Percentiles rank a stretch among this genome's conserved stretches.
Conservation (phyloP, 2,329 filamentous ascomycete genomes). For the Fonsecaea pugnacius region DNA sequence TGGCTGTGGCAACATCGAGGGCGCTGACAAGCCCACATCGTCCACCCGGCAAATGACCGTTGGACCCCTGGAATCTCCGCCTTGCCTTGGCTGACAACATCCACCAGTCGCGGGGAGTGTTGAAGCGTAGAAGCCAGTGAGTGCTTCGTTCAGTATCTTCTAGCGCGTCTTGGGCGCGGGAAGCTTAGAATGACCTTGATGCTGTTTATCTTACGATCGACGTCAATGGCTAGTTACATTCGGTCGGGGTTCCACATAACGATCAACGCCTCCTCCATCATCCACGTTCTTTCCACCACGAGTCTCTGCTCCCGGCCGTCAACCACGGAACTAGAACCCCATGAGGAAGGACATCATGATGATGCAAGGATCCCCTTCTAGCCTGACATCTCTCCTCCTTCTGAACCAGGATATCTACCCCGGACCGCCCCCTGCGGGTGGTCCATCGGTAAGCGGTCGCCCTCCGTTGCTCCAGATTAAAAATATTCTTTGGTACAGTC, state of each 20-base stretch:
- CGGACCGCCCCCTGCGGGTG: not conserved
- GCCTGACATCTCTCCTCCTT: conserved; percentile 13
- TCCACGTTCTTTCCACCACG: conserved; percentile 2
- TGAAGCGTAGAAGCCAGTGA: not conserved
- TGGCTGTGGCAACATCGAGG: not conserved
- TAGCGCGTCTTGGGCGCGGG: conserved; percentile 15
- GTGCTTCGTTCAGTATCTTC: conserved; percentile 10
- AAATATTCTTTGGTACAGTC: not conserved
- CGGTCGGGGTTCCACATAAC: not conserved
- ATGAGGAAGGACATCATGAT: conserved; percentile 20
- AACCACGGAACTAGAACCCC: conserved; percentile 11
- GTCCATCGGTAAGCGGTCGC: conserved; percentile 5
- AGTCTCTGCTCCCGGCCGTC: conserved; percentile 8
- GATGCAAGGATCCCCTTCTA: conserved; percentile 12
- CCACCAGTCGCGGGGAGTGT: not conserved
- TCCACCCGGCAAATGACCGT: conserved; percentile 12
- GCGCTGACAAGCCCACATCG: not conserved
- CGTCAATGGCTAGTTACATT: conserved; percentile 16
- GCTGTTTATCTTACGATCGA: not conserved
- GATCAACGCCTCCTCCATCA: conserved; percentile 6
- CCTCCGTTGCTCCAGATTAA: conserved; percentile 8
- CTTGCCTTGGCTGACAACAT: conserved; percentile 8
- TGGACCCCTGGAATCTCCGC: not conserved
- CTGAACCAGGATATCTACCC: conserved; percentile 1
- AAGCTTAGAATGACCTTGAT: conserved; percentile 12